Base-by-base conservation (phyloP, 192 early-diverging fungal species). In the Coemansia reversa region DNA sequence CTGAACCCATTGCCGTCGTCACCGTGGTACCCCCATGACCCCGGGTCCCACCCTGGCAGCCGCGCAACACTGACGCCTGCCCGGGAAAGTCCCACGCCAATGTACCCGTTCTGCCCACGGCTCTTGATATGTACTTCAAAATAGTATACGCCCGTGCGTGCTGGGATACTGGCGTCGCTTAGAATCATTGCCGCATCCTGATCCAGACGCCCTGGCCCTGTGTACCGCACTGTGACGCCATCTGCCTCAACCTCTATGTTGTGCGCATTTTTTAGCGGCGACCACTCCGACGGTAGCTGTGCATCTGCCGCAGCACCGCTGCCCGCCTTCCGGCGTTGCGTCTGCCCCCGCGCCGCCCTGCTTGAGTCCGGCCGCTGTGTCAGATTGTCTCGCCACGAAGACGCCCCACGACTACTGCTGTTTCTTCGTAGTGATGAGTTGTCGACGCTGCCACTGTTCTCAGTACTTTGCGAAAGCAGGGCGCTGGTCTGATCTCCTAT, bases 11-110 rank as follows among this genome's bases (percentile, higher is more conserved):
- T 82, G 23, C 97, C 97, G 76, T 97, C 94, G 72, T 96, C 95
- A 49, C 93, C 96, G 76, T 98, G 96, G 80, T 98, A 99, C 8
- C 95, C 96, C 89, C 91, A 99, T 5, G 94, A 95, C 54, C 87
- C 67, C 3, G 83, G 65, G 57, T 98, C 93, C 91, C 92, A 96
- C 1, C 97, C 97, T 27, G 97, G 96, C 49, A 98, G 80, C 59
- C 93, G 82, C 28, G 84, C 75, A 51, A 88, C 49, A 12, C 66
- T 50, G 6, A 90, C 84, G 7, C 55, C 67, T 12, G 74, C 45
- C n/a, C 68, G 82, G 50, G 86, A 86, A 30, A 97, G 83, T n/a
- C 97, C 97, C 47, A 98, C 82, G 7, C 93, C 94, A 70, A 98
- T 96, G 60, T 89, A 95, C 51, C 96, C 97, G 68, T 92, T 85